phyloP scores from a whole-genome alignment of 164 flowering plant species.

The Buxus sempervirens region DNA sequence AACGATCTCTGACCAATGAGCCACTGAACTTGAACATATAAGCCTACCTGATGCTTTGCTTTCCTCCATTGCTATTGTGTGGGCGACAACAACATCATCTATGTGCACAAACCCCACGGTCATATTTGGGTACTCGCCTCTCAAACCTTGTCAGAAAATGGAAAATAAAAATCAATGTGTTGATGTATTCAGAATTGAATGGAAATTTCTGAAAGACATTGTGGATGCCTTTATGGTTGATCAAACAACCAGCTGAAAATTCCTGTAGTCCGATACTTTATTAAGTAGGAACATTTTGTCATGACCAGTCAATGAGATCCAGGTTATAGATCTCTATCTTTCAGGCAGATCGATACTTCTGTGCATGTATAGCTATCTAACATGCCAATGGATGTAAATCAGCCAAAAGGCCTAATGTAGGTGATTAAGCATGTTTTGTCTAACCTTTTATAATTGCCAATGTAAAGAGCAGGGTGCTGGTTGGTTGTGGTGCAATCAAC shows the following conservation, averaged over 20 bases:
- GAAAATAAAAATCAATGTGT: too few species aligned
- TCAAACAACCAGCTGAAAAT: too few species aligned
- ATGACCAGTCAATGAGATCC: too few species aligned
- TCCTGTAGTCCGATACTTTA: too few species aligned
- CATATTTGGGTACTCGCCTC: conserved; percentile 60
- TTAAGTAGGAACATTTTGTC: too few species aligned
- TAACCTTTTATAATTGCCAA: conserved; percentile 60
- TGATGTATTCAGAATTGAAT: too few species aligned
- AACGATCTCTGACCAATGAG: conserved; percentile 81
- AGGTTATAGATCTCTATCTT: too few species aligned
- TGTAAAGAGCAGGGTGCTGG: conserved; percentile 65
- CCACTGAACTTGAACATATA: conserved; percentile 71
- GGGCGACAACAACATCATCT: conserved; percentile 75
- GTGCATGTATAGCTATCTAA: too few species aligned
- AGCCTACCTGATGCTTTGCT: conserved; percentile 73
- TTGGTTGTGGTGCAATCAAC: conserved; percentile 75
- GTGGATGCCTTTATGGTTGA: too few species aligned
- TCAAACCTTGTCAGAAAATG: conserved; percentile 33
- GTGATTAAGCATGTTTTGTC: not conserved
- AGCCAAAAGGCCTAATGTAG: not conserved
- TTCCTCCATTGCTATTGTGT: conserved; percentile 84
- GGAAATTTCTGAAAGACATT: too few species aligned
- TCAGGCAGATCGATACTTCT: too few species aligned
- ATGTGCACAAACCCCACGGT: conserved; percentile 85
- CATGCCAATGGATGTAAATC: not conserved